Evolutionary conservation across 352 stramenopile genomes (phyloP).

Genomic region (Lagenidium sp.): DNA sequence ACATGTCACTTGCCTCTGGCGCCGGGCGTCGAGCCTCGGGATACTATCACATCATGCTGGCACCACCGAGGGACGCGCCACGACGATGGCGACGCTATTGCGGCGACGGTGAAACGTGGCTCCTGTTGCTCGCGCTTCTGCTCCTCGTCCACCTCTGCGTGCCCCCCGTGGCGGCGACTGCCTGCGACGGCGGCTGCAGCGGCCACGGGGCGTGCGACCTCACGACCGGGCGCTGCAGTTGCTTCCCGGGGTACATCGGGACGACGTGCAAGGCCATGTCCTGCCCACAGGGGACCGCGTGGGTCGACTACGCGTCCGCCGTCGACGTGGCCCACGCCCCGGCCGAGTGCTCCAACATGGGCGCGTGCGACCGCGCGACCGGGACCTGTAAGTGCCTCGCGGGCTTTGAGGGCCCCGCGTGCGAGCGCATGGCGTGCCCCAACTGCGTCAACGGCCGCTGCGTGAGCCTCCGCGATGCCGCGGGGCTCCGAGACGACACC

Average conservation of each 20-base stretch:
- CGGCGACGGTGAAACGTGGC: not conserved
- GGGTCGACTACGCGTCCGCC: conserved; percentile 50
- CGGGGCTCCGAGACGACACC: conserved; percentile 40
- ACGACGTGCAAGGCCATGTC: conserved; percentile 39
- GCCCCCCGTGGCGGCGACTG: not conserved
- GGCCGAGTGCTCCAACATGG: conserved; percentile 83
- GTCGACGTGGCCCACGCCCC: conserved; percentile 60
- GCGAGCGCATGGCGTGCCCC: conserved; percentile 54
- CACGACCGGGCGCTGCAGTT: conserved; percentile 60
- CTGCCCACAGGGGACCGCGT: conserved; percentile 43
- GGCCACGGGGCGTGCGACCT: conserved; percentile 52
- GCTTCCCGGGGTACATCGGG: conserved; percentile 72
- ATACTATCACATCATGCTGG: too few relatives aligned
- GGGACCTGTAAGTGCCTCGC: conserved; percentile 47
- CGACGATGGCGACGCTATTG: not conserved
- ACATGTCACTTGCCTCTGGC: not conserved
- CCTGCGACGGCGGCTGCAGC: conserved; percentile 79
- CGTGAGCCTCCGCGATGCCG: conserved; percentile 60
- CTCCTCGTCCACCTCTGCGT: not conserved
- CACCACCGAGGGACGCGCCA: too few relatives aligned
- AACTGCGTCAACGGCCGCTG: conserved; percentile 59
- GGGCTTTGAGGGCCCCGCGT: conserved; percentile 71
- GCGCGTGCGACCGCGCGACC: conserved; percentile 62
- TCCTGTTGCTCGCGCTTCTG: not conserved
- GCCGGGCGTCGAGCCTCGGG: too few relatives aligned